phyloP scores from a whole-genome alignment of 345 rosid species.

The Eucalyptus caleyi region DNA sequence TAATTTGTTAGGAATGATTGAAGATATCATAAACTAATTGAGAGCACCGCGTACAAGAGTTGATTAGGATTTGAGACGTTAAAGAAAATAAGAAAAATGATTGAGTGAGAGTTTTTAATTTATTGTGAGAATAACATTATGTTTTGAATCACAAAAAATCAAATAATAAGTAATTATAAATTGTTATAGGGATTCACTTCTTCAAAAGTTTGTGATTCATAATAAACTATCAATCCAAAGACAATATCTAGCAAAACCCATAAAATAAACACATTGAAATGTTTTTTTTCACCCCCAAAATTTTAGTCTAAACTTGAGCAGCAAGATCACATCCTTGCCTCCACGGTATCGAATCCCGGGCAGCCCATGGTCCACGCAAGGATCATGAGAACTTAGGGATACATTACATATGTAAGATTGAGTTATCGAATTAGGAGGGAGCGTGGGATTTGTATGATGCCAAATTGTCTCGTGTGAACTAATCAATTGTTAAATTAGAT shows the following conservation, averaged over 20 bases:
- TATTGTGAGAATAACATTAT: rapidly evolving
- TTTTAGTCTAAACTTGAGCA: background rate
- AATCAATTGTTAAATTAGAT: background rate
- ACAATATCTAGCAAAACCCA: too few species aligned
- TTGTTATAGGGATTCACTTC: rapidly evolving
- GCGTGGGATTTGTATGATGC: background rate
- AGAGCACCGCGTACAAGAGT: background rate
- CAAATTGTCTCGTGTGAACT: background rate
- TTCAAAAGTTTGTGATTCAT: rapidly evolving
- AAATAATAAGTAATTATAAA: too few species aligned
- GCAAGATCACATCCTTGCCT: background rate
- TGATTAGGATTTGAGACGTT: background rate
- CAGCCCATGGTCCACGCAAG: background rate
- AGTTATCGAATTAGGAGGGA: background rate
- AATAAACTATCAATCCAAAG: too few species aligned
- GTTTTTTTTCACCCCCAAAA: rapidly evolving
- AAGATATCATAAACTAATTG: background rate
- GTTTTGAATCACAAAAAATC: too few species aligned
- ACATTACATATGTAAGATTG: background rate
- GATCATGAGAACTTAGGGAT: background rate
- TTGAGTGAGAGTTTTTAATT: too few species aligned
- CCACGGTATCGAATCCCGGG: background rate
- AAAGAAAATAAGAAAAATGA: too few species aligned
- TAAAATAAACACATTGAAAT: background rate
- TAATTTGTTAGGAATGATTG: background rate